Percentiles rank a stretch among this genome's conserved stretches.
Conservation (phyloP, 208 protist species). For the Wallacemonas collosoma region DNA sequence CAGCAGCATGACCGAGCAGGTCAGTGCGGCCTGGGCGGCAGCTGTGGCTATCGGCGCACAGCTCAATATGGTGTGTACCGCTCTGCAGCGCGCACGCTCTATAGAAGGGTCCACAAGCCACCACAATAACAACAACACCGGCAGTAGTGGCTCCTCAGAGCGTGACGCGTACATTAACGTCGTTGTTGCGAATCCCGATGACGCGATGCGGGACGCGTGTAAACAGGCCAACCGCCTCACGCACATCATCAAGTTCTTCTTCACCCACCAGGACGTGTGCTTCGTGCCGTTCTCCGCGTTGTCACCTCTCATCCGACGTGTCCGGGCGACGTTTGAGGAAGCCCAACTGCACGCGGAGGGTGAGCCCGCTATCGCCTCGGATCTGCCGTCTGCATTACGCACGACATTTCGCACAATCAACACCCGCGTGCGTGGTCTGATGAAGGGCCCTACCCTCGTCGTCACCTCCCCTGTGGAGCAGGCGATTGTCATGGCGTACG, state of each 20-base stretch:
- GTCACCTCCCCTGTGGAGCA: conserved; percentile 23
- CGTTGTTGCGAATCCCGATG: conserved; percentile 22
- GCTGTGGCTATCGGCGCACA: conserved; percentile 65
- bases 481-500: conserved; percentile 49
- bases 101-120: neutral
- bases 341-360: conserved; percentile 18
- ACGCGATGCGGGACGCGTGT: conserved; percentile 53
- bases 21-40: conserved; percentile 53
- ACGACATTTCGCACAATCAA: conserved; percentile 15
- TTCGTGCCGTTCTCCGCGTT: conserved; percentile 62
- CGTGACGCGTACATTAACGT: conserved; percentile 35
- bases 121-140: neutral
- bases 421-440: neutral
- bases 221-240: conserved; percentile 54
- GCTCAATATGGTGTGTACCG: conserved; percentile 53
- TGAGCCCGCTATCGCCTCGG: neutral
- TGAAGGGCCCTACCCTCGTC: conserved; percentile 19
- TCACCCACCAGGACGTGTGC: conserved; percentile 21
- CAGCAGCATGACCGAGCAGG: neutral
- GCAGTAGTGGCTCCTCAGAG: neutral
- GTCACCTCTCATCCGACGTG: conserved; percentile 57
- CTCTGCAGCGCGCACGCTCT: conserved; percentile 8
- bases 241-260: conserved; percentile 34
- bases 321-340: conserved; percentile 66
- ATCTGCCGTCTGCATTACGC: conserved; percentile 8